Conservation (phyloP, 305 asterid species). For the Fraxinus sp. region DNA sequence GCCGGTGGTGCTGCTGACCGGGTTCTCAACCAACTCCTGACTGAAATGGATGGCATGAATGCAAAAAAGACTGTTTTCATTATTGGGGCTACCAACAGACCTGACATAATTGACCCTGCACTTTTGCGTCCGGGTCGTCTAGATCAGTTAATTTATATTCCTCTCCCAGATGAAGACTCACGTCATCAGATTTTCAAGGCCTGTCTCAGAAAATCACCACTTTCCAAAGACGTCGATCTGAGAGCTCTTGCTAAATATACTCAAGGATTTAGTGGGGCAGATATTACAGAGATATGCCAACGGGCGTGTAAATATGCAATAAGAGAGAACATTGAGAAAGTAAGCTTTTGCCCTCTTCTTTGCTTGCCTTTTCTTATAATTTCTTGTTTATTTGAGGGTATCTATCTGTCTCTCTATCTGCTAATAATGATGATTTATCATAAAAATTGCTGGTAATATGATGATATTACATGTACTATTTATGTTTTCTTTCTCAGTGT, state of each 20-base stretch:
- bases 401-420: too few relatives aligned
- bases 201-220: constrained; percentile 55
- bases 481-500: neutral
- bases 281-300: constrained; percentile 50
- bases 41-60: constrained; percentile 53
- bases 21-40: constrained; percentile 54
- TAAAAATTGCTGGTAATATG: neutral
- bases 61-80: constrained; percentile 52
- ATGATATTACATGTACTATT: neutral
- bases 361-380: neutral
- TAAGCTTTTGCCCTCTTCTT: constrained; percentile 6
- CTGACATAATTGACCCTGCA: constrained; percentile 54
- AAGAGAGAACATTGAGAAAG: constrained; percentile 50
- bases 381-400: too few relatives aligned
- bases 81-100: constrained; percentile 56
- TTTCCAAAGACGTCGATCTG: constrained; percentile 44
- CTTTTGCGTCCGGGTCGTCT: constrained; percentile 51
- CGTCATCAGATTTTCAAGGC: constrained; percentile 53
- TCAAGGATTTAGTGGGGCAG: constrained; percentile 56
- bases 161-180: constrained; percentile 52
- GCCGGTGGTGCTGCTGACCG: constrained; percentile 58
- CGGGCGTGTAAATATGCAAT: constrained; percentile 58
- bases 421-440: neutral
- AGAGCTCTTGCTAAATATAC: constrained; percentile 48
- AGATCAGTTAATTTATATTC: constrained; percentile 51